Percentiles rank a stretch among this genome's conserved stretches.
Conservation (phyloP, 495 filamentous ascomycete species). For the Massariosphaeria phaeospora region DNA sequence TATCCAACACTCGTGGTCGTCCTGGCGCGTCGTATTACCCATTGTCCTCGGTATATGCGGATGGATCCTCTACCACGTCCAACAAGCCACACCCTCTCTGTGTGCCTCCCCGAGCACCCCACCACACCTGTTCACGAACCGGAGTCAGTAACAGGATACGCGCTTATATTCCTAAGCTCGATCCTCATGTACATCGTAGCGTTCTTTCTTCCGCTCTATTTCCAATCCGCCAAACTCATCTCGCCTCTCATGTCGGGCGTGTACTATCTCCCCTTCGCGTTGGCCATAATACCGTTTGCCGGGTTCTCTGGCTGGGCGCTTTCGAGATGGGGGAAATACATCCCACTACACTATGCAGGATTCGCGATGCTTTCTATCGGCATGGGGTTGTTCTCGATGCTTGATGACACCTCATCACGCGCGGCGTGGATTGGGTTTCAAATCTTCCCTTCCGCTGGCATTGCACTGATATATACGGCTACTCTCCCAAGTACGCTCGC, state of each 20-base stretch:
- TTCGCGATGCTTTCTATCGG: slow-evolving; percentile 48
- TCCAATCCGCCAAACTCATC: slow-evolving; percentile 52
- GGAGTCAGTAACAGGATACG: slow-evolving; percentile 44
- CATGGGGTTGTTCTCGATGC: slow-evolving; percentile 43
- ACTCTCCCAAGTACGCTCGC: slow-evolving; percentile 37
- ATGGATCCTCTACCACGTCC: slow-evolving; percentile 16
- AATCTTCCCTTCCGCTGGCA: slow-evolving; percentile 43
- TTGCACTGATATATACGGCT: slow-evolving; percentile 45
- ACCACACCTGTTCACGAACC: slow-evolving; percentile 45
- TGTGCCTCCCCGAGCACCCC: slow-evolving; percentile 19
- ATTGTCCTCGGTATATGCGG: slow-evolving; percentile 12
- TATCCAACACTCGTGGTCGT: slow-evolving; percentile 9
- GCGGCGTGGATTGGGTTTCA: slow-evolving; percentile 47
- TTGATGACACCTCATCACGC: slow-evolving; percentile 43
- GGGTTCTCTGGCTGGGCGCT: slow-evolving; percentile 44
- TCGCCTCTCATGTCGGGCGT: slow-evolving; percentile 53
- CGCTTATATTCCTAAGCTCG: slow-evolving; percentile 34
- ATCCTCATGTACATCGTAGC: slow-evolving; percentile 44
- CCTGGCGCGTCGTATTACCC: slow-evolving; percentile 15
- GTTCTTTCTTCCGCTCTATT: slow-evolving; percentile 62
- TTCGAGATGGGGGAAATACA: slow-evolving; percentile 44
- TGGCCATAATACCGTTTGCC: slow-evolving; percentile 47
- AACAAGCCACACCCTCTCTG: background rate
- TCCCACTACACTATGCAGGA: slow-evolving; percentile 48
- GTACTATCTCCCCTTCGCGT: slow-evolving; percentile 52